Conservation (phyloP, 2,329 filamentous ascomycete species). For the Leptographium wingfieldii region DNA sequence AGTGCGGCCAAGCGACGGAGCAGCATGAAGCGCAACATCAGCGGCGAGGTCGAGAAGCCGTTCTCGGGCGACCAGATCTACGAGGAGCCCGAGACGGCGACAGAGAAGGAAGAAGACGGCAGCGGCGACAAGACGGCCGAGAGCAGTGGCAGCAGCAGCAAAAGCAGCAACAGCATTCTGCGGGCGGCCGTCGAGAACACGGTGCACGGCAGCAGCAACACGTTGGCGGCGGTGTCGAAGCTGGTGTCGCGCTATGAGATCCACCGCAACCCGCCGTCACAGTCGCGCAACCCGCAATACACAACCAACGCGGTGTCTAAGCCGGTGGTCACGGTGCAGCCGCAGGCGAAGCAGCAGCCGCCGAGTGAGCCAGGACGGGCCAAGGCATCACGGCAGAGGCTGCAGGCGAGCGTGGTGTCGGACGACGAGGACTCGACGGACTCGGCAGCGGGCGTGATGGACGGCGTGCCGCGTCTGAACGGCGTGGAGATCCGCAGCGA, state of each 20-base stretch:
- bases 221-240: constrained; percentile 17
- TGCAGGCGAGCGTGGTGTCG: no score
- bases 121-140: not conserved
- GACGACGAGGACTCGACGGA: not conserved
- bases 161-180: constrained; percentile 18
- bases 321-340: no score
- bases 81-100: constrained; percentile 61
- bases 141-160: constrained; percentile 8
- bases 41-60: constrained; percentile 51
- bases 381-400: not conserved
- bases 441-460: constrained; percentile 8
- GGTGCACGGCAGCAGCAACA: constrained; percentile 37
- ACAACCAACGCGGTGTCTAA: constrained; percentile 45
- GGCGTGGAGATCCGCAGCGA: constrained; percentile 74
- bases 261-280: constrained; percentile 69
- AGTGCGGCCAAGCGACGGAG: constrained; percentile 36
- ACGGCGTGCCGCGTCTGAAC: constrained; percentile 51
- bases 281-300: constrained; percentile 72
- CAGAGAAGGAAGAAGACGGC: constrained; percentile 10
- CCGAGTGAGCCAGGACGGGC: not conserved
- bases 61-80: constrained; percentile 75
- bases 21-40: constrained; percentile 57
- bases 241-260: constrained; percentile 46
- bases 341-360: not conserved
- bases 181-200: constrained; percentile 52